Conservation (phyloP, 305 asterid species). For the Stenogyne calaminthoides region DNA sequence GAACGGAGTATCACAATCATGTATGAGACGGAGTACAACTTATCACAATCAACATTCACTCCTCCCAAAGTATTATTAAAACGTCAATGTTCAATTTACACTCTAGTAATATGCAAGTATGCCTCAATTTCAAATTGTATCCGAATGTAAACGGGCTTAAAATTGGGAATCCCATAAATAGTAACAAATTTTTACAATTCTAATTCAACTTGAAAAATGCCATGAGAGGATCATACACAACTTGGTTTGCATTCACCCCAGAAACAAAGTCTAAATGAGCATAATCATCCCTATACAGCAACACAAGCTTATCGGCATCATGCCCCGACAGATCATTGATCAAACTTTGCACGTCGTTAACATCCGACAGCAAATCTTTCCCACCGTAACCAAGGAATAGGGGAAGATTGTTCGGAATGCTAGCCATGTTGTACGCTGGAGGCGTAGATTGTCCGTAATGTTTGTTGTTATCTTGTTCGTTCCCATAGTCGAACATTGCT, state of each 20-base stretch:
- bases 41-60: too few relatives aligned
- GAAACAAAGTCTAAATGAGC: constrained; percentile 68
- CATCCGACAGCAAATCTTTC: constrained; percentile 61
- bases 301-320: constrained; percentile 53
- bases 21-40: too few relatives aligned
- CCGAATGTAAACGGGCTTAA: too few relatives aligned
- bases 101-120: too few relatives aligned
- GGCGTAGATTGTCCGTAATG: constrained; percentile 67
- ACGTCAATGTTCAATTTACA: too few relatives aligned
- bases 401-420: constrained; percentile 62
- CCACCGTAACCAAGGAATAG: constrained; percentile 73
- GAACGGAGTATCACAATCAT: too few relatives aligned
- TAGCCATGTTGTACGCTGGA: constrained; percentile 55
- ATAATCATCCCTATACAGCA: constrained; percentile 49
- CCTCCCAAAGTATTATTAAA: too few relatives aligned
- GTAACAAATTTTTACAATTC: neutral
- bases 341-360: constrained; percentile 55
- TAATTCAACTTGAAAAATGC: constrained; percentile 47
- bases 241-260: constrained; percentile 56
- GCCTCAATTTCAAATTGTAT: too few relatives aligned
- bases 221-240: constrained; percentile 59
- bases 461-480: constrained; percentile 43
- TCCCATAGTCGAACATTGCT: constrained; percentile 67
- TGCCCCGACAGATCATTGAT: constrained; percentile 43
- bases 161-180: neutral